A percentile compares a stretch with the other conserved stretches of the same genome.
phyloP scores from a whole-genome alignment of 441 rosid genomes.

The Aleurites moluccanus region DNA sequence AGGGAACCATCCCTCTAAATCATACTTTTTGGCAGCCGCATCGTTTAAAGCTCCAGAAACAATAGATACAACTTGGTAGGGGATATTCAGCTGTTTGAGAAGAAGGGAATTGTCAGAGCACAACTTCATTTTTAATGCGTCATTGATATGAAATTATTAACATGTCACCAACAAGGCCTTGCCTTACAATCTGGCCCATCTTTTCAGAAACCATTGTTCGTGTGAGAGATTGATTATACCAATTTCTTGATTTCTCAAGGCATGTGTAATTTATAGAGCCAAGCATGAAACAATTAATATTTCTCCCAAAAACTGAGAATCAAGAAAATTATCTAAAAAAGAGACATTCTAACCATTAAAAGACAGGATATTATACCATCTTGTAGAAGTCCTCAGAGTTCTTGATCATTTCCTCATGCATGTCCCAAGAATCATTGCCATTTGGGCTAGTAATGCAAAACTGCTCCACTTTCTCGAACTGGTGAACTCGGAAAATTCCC shows the following conservation, averaged over 20 bases:
- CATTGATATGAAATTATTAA: not conserved
- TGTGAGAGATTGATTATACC: not conserved
- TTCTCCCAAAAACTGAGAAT: not conserved
- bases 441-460: constrained; percentile 81
- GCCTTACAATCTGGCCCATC: not conserved
- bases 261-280: not conserved
- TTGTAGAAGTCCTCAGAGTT: constrained; percentile 81
- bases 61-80: constrained; percentile 67
- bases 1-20: constrained; percentile 88
- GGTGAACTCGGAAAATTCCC: constrained; percentile 85
- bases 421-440: constrained; percentile 73
- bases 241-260: not conserved
- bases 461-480: constrained; percentile 87
- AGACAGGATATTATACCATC: constrained; percentile 33
- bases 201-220: not conserved
- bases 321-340: not conserved
- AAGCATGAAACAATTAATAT: not conserved
- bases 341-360: not conserved
- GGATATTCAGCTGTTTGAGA: constrained; percentile 56
- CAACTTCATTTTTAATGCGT: not conserved
- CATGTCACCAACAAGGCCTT: not conserved
- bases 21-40: constrained; percentile 89
- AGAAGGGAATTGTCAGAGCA: constrained; percentile 16
- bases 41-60: constrained; percentile 90
- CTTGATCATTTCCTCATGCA: constrained; percentile 83